Evolutionary conservation across 2,329 filamentous ascomycete species (phyloP).

Genomic region (Colletotrichum orchidophilum): DNA sequence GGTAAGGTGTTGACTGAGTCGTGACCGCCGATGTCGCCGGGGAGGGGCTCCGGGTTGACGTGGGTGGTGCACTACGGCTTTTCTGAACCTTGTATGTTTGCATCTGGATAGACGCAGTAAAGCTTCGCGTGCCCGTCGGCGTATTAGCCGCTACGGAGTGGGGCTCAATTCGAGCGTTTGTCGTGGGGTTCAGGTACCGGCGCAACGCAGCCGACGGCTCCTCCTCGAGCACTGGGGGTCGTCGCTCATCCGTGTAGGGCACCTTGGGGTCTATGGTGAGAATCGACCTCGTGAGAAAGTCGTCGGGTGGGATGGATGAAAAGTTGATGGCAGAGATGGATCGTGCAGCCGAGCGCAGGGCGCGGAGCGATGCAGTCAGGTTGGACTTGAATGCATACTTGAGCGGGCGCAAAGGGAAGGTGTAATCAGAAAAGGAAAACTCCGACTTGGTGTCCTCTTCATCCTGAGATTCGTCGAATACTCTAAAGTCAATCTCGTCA

Average conservation of each 20-base stretch:
- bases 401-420: constrained; percentile 57
- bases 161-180: constrained; percentile 55
- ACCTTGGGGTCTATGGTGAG: constrained; percentile 73
- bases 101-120: constrained; percentile 76
- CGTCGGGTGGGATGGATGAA: constrained; percentile 71
- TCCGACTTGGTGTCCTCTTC: constrained; percentile 46
- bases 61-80: constrained; percentile 50
- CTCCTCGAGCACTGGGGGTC: constrained; percentile 69
- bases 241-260: constrained; percentile 73
- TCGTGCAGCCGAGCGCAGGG: constrained; percentile 70
- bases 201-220: constrained; percentile 73
- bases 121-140: constrained; percentile 47
- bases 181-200: constrained; percentile 74
- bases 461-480: constrained; percentile 37
- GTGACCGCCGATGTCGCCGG: constrained; percentile 44
- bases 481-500: constrained; percentile 51
- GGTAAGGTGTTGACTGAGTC: constrained; percentile 41
- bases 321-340: constrained; percentile 71
- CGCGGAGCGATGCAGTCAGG: constrained; percentile 72
- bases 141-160: constrained; percentile 43
- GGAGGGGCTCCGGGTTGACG: constrained; percentile 43
- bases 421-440: constrained; percentile 40
- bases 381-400: constrained; percentile 74
- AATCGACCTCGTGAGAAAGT: constrained; percentile 73
- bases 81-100: constrained; percentile 73